Evolutionary conservation across 2,329 filamentous ascomycete species (phyloP).

Genomic region (Coniella vitis): DNA sequence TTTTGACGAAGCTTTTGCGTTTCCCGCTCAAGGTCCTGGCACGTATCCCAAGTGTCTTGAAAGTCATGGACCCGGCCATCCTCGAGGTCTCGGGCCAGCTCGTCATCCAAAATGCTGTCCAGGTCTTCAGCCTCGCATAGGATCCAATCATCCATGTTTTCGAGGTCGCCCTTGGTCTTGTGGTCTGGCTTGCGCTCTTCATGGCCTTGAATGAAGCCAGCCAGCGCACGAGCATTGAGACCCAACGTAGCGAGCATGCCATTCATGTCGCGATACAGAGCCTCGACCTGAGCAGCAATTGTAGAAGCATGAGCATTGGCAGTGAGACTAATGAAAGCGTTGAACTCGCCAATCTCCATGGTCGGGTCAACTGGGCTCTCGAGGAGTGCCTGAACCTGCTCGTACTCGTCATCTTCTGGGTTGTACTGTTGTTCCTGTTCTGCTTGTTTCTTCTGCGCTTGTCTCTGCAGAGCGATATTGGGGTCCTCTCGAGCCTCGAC

Average conservation of each 20-base stretch:
- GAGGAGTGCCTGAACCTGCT: slow-evolving; percentile 62
- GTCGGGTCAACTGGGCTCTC: slow-evolving; percentile 56
- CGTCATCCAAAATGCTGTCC: slow-evolving; percentile 52
- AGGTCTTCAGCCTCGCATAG: slow-evolving; percentile 71
- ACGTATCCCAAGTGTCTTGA: slow-evolving; percentile 59
- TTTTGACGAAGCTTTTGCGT: slow-evolving; percentile 66
- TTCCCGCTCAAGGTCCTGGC: slow-evolving; percentile 63
- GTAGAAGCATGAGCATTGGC: slow-evolving; percentile 46
- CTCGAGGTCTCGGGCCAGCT: slow-evolving; percentile 59
- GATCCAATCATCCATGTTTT: slow-evolving; percentile 62
- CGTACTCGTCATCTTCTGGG: slow-evolving; percentile 61
- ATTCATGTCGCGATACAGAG: slow-evolving; percentile 73
- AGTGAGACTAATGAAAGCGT: slow-evolving; percentile 52
- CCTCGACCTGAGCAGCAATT: slow-evolving; percentile 55
- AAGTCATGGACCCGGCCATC: slow-evolving; percentile 62
- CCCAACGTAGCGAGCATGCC: slow-evolving; percentile 93
- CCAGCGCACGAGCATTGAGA: slow-evolving; percentile 67
- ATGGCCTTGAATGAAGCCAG: slow-evolving; percentile 62
- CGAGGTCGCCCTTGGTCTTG: slow-evolving; percentile 61
- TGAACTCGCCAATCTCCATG: slow-evolving; percentile 58
- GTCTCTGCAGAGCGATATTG: slow-evolving; percentile 44
- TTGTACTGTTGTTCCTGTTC: slow-evolving; percentile 47
- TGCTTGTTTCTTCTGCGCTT: slow-evolving; percentile 46
- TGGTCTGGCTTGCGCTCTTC: slow-evolving; percentile 44
- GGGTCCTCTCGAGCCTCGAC: slow-evolving; percentile 36